Conservation (phyloP, 1,284 basidiomycete genomes). For the Xanthoconium separans region DNA sequence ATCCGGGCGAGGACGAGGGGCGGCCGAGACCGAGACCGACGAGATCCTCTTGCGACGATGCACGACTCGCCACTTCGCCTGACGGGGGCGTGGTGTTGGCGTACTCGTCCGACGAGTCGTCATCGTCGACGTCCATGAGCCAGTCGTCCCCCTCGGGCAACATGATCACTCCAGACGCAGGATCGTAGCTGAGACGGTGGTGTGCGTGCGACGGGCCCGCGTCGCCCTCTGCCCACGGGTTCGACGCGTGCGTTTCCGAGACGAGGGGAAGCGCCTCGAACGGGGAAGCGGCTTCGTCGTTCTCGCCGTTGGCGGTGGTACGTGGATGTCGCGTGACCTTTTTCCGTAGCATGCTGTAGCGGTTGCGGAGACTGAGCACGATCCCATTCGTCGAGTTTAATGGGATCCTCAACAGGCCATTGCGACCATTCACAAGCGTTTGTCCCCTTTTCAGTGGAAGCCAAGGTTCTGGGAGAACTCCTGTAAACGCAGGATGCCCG, state of each 20-base stretch:
- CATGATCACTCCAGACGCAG: slow-evolving; percentile 80
- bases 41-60: slow-evolving; percentile 30
- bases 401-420: slow-evolving; percentile 31
- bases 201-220: slow-evolving; percentile 24
- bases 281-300: background rate
- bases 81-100: slow-evolving; percentile 21
- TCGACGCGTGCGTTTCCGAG: slow-evolving; percentile 28
- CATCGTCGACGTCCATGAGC: slow-evolving; percentile 48
- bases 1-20: slow-evolving; percentile 3
- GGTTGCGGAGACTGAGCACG: slow-evolving; percentile 71
- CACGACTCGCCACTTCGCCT: slow-evolving; percentile 13
- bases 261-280: slow-evolving; percentile 13
- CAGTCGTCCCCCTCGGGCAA: slow-evolving; percentile 76
- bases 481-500: slow-evolving; percentile 88
- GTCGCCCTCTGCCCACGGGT: slow-evolving; percentile 56
- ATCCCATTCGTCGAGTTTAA: slow-evolving; percentile 58
- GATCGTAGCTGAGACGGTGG: slow-evolving; percentile 71
- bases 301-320: slow-evolving; percentile 14
- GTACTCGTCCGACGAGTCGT: slow-evolving; percentile 32
- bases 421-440: slow-evolving; percentile 56
- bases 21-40: slow-evolving; percentile 4
- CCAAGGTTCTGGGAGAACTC: slow-evolving; percentile 88
- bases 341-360: slow-evolving; percentile 51
- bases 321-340: slow-evolving; percentile 26
- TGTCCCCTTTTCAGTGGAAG: slow-evolving; percentile 82